Percentiles rank a stretch among this genome's conserved stretches.
Conservation (phyloP, 208 protist species). For the Acanthamoeba healyi region DNA sequence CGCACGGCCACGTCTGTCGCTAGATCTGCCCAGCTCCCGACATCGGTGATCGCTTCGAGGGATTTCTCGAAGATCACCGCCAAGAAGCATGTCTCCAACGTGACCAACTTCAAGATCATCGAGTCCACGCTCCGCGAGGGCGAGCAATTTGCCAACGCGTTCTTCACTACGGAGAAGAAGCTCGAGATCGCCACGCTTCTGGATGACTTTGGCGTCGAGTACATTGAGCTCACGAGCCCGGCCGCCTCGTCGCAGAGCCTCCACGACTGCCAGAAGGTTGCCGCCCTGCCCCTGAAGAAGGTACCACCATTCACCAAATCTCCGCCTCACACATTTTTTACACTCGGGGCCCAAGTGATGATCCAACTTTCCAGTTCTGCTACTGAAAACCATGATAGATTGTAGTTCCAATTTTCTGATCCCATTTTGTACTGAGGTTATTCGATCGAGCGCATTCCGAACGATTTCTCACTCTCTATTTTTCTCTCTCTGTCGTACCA, state of each 20-base stretch:
- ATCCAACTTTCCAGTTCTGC: slow-evolving; percentile 35
- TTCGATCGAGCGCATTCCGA: not conserved
- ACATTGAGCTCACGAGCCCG: slow-evolving; percentile 86
- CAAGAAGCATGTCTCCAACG: slow-evolving; percentile 48
- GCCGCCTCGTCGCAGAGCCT: slow-evolving; percentile 79
- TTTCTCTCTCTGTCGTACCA: not conserved
- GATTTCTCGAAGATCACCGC: slow-evolving; percentile 33
- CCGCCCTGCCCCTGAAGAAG: slow-evolving; percentile 43
- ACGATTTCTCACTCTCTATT: not conserved
- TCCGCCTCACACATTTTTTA: not conserved
- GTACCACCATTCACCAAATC: not conserved
- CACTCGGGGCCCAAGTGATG: not conserved
- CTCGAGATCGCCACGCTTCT: slow-evolving; percentile 85
- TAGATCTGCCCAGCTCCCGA: not conserved
- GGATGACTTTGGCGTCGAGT: slow-evolving; percentile 86
- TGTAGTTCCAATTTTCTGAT: slow-evolving; percentile 82
- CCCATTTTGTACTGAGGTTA: slow-evolving; percentile 36
- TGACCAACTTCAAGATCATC: slow-evolving; percentile 87
- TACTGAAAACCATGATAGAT: slow-evolving; percentile 60
- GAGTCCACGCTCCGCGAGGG: slow-evolving; percentile 89
- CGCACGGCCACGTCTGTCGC: not conserved
- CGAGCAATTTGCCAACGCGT: slow-evolving; percentile 86
- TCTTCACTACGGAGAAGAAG: slow-evolving; percentile 85
- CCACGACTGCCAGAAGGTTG: slow-evolving; percentile 78
- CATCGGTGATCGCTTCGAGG: slow-evolving; percentile 21